phyloP scores from a whole-genome alignment of 345 rosid genomes.

The Raphanus raphanistrum region DNA sequence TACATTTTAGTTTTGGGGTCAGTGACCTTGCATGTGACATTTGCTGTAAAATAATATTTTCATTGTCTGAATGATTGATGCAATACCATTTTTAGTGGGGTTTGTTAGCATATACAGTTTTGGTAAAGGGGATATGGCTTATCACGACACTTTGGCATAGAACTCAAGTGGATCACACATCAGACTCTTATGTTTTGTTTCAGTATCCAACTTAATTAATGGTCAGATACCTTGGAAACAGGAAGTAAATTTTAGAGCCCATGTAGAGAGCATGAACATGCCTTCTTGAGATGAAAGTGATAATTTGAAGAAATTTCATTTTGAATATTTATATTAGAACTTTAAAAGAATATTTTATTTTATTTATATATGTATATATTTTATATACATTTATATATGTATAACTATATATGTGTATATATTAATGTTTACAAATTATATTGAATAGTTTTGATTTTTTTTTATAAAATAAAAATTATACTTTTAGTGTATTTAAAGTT shows the following conservation, averaged over 20 bases:
- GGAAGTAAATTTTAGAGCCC: constrained; percentile 4
- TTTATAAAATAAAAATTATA: no score
- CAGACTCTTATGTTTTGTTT: constrained; percentile 1
- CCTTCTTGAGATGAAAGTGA: no score
- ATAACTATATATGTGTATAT: no score
- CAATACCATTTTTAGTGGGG: not conserved
- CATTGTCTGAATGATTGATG: not conserved
- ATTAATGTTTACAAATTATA: no score
- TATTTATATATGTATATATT: no score
- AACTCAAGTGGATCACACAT: constrained; percentile 25
- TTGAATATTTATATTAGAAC: no score
- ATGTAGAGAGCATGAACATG: constrained; percentile 33
- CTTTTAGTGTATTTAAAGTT: no score
- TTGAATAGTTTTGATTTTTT: no score
- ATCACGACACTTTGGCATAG: constrained; percentile 26
- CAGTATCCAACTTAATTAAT: not conserved
- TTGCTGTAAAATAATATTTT: constrained; percentile 22
- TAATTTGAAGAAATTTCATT: no score
- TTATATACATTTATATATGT: no score
- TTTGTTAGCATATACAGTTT: not conserved
- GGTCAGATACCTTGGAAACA: not conserved
- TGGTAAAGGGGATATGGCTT: not conserved
- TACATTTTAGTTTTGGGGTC: constrained; percentile 21
- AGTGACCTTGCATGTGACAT: constrained; percentile 36
- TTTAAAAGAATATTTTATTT: no score